These are phyloP conservation scores for Strobilomyces confusus DNA, from an alignment of 768 basidiomycete genomes.

Conservation along the genomic window DNA sequence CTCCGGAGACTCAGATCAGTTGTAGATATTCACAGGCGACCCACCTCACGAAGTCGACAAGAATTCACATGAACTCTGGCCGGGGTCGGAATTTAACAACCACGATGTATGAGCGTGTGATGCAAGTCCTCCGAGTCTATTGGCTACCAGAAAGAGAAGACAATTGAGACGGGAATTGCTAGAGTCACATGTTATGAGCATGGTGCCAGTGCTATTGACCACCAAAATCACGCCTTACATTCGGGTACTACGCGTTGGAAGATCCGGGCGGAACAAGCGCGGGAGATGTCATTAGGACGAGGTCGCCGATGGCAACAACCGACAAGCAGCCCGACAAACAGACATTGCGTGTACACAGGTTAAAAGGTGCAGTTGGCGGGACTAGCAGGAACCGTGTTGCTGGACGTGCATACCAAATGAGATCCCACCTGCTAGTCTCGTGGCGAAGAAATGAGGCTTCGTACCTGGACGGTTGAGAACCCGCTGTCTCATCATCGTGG, in stretches of 20 bases:
- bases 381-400: background rate
- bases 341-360: background rate
- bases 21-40: background rate
- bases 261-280: slow-evolving; percentile 7
- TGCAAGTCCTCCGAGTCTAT: background rate
- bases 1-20: no score
- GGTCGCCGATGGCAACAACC: background rate
- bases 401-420: background rate
- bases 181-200: background rate
- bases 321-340: background rate
- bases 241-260: slow-evolving; percentile 2
- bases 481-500: slow-evolving; percentile 14
- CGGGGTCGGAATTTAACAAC: background rate
- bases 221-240: background rate
- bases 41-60: slow-evolving; percentile 1
- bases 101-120: background rate
- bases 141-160: slow-evolving; percentile 2
- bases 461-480: background rate
- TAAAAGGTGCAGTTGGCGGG: background rate
- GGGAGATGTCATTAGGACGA: background rate
- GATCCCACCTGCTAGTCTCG: background rate
- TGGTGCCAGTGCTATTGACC: background rate
- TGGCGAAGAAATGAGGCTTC: background rate
- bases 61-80: background rate
- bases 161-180: slow-evolving; percentile 6